Evolutionary conservation across 768 basidiomycete genomes (phyloP).

Genomic region (Sporobolomyces roseus): DNA sequence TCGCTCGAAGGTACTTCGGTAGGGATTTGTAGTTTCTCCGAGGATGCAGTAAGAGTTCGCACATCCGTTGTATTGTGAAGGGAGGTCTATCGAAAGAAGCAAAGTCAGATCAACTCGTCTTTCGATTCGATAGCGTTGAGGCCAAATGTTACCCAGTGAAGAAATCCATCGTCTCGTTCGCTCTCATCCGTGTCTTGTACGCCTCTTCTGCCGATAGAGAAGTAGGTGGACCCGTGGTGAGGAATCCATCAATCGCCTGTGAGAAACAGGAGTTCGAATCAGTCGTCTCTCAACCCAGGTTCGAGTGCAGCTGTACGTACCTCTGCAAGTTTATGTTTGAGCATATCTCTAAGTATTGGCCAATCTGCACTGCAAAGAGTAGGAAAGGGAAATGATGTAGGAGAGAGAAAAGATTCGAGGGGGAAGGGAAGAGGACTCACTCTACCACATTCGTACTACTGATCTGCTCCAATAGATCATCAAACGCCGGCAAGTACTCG

Average conservation of each 20-base stretch:
- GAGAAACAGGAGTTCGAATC: not conserved
- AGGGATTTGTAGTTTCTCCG: slow-evolving; percentile 67
- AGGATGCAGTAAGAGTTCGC: slow-evolving; percentile 71
- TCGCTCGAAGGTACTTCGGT: slow-evolving; percentile 82
- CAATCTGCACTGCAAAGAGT: slow-evolving; percentile 61
- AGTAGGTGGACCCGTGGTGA: slow-evolving; percentile 56
- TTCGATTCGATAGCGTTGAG: not conserved
- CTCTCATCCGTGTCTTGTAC: slow-evolving; percentile 9
- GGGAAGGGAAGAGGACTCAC: slow-evolving; percentile 51
- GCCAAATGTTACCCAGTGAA: slow-evolving; percentile 38
- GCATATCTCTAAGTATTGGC: slow-evolving; percentile 63
- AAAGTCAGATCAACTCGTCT: not conserved
- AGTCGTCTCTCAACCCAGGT: accelerated
- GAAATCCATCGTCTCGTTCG: slow-evolving; percentile 36
- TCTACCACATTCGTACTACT: slow-evolving; percentile 64
- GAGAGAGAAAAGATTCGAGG: slow-evolving; percentile 10
- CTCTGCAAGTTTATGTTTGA: slow-evolving; percentile 68
- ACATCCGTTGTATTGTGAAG: slow-evolving; percentile 84
- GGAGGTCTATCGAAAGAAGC: slow-evolving; percentile 50
- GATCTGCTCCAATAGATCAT: slow-evolving; percentile 59
- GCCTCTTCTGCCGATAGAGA: slow-evolving; percentile 55
- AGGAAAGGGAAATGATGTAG: slow-evolving; percentile 5
- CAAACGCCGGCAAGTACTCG: slow-evolving; percentile 51
- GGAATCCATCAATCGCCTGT: slow-evolving; percentile 45
- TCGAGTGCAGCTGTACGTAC: slow-evolving; percentile 50